These are phyloP conservation scores for Naegleria lovaniensis DNA, from an alignment of 208 protist genomes.

Conservation along the genomic window DNA sequence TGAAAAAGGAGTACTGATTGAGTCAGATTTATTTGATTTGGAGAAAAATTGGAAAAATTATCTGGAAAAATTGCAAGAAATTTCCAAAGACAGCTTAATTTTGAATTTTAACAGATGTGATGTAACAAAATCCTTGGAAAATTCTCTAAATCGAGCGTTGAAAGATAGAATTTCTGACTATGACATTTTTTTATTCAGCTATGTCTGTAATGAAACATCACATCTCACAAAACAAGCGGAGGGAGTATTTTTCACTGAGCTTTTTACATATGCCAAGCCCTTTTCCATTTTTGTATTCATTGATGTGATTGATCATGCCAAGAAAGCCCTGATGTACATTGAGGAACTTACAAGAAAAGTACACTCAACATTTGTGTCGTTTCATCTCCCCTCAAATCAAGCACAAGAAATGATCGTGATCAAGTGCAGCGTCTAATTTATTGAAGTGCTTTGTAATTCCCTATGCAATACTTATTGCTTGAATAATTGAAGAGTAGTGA, in stretches of 20 bases:
- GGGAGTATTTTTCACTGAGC: neutral
- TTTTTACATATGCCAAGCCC: neutral
- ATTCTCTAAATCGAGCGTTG: neutral
- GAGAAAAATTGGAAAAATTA: slow-evolving; percentile 7
- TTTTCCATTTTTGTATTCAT: neutral
- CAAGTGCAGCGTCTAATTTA: neutral
- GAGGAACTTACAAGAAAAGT: neutral
- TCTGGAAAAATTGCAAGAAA: neutral
- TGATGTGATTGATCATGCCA: neutral
- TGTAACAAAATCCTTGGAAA: neutral
- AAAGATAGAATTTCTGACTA: neutral
- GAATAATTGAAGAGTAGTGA: too few species aligned
- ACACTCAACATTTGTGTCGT: neutral
- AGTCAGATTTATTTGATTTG: neutral
- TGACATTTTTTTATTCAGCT: slow-evolving; percentile 8
- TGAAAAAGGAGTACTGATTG: neutral
- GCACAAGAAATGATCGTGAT: neutral
- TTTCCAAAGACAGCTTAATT: neutral
- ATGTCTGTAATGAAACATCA: slow-evolving; percentile 18
- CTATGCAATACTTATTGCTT: too few species aligned
- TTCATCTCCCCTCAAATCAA: neutral
- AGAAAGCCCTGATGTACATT: neutral
- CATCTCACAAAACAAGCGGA: neutral
- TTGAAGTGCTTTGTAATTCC: too few species aligned
- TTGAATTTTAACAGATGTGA: neutral